These are phyloP conservation scores for Mycena vulgaris DNA, from an alignment of 768 basidiomycete species.

Conservation along the genomic window DNA sequence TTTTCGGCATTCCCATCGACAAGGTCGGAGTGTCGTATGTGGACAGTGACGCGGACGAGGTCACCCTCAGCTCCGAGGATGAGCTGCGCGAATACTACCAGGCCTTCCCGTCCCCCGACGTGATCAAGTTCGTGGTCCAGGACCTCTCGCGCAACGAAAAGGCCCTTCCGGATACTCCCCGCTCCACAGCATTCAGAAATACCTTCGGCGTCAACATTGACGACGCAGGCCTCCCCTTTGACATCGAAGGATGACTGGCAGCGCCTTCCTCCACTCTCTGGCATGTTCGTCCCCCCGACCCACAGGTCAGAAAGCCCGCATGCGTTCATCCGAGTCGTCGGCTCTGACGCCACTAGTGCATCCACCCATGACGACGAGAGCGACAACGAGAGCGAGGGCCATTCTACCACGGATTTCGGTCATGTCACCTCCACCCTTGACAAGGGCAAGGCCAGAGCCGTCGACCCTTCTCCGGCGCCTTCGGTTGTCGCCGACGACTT, in stretches of 20 bases:
- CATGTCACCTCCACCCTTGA: conserved; percentile 41
- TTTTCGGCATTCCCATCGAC: conserved; percentile 69
- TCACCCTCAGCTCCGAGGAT: conserved; percentile 83
- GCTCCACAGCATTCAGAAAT: conserved; percentile 61
- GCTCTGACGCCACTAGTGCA: conserved; percentile 50
- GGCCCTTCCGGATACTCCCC: conserved; percentile 50
- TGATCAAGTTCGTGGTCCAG: conserved; percentile 74
- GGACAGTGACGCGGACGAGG: conserved; percentile 81
- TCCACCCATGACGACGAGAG: conserved; percentile 46
- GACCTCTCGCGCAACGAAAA: conserved; percentile 64
- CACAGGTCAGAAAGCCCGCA: conserved; percentile 62
- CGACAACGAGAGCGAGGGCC: conserved; percentile 47
- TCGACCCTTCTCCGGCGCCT: conserved; percentile 39
- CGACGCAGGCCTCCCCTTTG: conserved; percentile 59
- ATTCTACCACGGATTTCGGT: conserved; percentile 49
- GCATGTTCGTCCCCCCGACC: conserved; percentile 53
- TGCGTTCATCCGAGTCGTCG: conserved; percentile 75
- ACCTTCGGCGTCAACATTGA: conserved; percentile 66
- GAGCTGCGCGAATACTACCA: conserved; percentile 84
- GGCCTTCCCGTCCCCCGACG: conserved; percentile 47
- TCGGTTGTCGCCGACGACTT: conserved; percentile 45
- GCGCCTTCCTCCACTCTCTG: conserved; percentile 61
- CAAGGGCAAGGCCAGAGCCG: conserved; percentile 70
- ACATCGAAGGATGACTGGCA: conserved; percentile 80
- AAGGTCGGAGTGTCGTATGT: conserved; percentile 79